Base-by-base conservation (phyloP, 768 basidiomycete genomes). In the Auriscalpium orientale region DNA sequence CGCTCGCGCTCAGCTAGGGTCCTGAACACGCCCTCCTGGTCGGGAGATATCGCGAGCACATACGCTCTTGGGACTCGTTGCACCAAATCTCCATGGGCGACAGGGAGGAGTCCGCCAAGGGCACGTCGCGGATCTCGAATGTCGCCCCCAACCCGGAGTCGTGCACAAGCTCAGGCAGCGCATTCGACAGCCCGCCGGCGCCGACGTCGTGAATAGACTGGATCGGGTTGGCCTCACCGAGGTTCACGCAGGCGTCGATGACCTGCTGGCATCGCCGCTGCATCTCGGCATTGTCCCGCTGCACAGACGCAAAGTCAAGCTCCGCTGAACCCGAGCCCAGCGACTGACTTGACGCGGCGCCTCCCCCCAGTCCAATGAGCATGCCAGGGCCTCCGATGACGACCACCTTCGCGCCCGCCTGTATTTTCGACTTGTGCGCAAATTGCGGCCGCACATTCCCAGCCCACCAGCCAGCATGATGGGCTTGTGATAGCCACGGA, bases 51-150 rank as follows among this genome's bases (percentile, higher is more conserved):
- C 9, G 97, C 97, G 34, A 98, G 79, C 33, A 98, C 97, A 67
- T 98, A 99, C 97, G 85, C 66, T 98, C 97, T 74, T 98, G 97
- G 61, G 86, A 89, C 72, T 99, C 97, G 71, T 99, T 99, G 68
- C 97, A 98, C 97, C 97, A 99, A 50, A 98, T 98, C 73, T 98
- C 95, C 95, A 99, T 98, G 0, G 97, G 97, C 4, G 91, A 94
- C 91, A 99, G 91, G 40, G 89, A 87, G 21, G 80, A 78, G 68
- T 98, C 97, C 33, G 92, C 95, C 43, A 97, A 84, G 22, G 91
- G 79, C 8, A 99, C 85, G 64, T 98, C 90, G 20, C 95, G 78
- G 62, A 99, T 95, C 73, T 99, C 97, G 66, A 98, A 94, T 4
- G 68, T 76, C 1, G 91, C 97, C 8, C 97, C 97, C 6, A 97